These are phyloP conservation scores for Talaromyces funiculosus DNA, from an alignment of 2,329 filamentous ascomycete genomes.

Conservation along the genomic window DNA sequence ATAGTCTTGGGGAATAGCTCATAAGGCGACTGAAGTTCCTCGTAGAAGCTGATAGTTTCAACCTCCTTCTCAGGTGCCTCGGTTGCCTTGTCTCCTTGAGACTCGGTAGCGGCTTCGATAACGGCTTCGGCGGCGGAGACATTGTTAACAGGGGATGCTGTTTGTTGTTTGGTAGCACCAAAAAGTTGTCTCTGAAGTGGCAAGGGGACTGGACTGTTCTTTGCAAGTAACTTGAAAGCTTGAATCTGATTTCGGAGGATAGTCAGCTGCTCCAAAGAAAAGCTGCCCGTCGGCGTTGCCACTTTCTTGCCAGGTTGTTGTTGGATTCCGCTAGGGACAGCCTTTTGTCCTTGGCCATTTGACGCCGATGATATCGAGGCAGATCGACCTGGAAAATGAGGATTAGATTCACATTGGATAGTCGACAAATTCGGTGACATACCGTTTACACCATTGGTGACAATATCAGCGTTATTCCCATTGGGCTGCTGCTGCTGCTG, in stretches of 20 bases:
- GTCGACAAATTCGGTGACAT: conserved; percentile 15
- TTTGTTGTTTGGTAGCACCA: conserved; percentile 45
- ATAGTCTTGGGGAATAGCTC: conserved; percentile 54
- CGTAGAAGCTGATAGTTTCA: conserved; percentile 50
- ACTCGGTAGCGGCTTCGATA: conserved; percentile 31
- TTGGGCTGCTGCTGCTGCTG: conserved; percentile 33
- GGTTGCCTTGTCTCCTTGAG: conserved; percentile 30
- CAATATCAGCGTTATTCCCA: conserved; percentile 26
- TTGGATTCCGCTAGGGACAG: conserved; percentile 11
- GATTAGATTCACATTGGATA: background rate
- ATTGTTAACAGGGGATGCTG: conserved; percentile 33
- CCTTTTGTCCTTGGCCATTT: conserved; percentile 13
- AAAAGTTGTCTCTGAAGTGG: conserved; percentile 80
- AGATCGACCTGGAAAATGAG: conserved; percentile 27
- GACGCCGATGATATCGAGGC: conserved; percentile 30
- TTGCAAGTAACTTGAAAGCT: conserved; percentile 84
- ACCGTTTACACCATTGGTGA: conserved; percentile 40
- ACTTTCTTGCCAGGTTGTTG: conserved; percentile 24
- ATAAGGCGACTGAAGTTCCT: conserved; percentile 71
- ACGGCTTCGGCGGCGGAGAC: conserved; percentile 28
- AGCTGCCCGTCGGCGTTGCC: conserved; percentile 48
- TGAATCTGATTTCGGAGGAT: conserved; percentile 79
- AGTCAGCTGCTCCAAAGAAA: conserved; percentile 71
- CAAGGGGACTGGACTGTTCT: conserved; percentile 74
- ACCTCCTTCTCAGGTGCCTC: conserved; percentile 19